These are phyloP conservation scores for Rhodosporidiobolus sp. DNA, from an alignment of 768 basidiomycete genomes.

Conservation along the genomic window DNA sequence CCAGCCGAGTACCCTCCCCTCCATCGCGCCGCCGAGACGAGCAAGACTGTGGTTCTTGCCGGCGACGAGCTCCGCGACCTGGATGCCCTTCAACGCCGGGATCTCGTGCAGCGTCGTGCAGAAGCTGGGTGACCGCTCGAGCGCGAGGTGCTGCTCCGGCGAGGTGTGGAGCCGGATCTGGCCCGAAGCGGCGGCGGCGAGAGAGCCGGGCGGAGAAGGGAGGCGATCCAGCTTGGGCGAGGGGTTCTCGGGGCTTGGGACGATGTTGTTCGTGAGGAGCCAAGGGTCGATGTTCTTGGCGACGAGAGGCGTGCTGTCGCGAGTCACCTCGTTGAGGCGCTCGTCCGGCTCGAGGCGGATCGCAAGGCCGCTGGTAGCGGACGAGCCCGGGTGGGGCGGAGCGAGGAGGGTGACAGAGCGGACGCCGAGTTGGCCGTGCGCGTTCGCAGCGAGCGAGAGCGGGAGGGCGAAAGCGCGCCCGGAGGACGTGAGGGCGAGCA, in stretches of 20 bases:
- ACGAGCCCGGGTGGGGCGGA: constrained; percentile 18
- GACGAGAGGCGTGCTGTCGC: constrained; percentile 52
- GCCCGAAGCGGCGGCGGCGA: neutral
- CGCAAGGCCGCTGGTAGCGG: constrained; percentile 37
- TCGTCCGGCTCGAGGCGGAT: constrained; percentile 35
- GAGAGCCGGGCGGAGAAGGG: neutral
- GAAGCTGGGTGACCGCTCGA: constrained; percentile 57
- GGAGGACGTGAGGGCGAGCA: constrained; percentile 52
- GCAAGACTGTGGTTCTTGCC: constrained; percentile 71
- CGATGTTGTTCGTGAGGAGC: constrained; percentile 52
- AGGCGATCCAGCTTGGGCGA: constrained; percentile 30
- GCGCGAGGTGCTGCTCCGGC: constrained; percentile 41
- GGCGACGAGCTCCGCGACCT: constrained; percentile 67
- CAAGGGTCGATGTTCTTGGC: constrained; percentile 56
- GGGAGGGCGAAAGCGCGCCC: constrained; percentile 80
- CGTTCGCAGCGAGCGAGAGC: constrained; percentile 68
- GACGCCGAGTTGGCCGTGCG: constrained; percentile 77
- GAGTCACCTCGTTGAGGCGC: constrained; percentile 25
- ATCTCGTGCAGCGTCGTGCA: constrained; percentile 72
- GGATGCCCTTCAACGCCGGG: constrained; percentile 64
- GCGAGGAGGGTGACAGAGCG: constrained; percentile 58
- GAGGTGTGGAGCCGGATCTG: constrained; percentile 31
- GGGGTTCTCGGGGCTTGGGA: constrained; percentile 52
- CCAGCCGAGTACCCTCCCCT: constrained; percentile 77
- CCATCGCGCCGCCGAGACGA: constrained; percentile 53